Evolutionary conservation across 108 stramenopile species (phyloP).

Genomic region (Cyclotella sp.): DNA sequence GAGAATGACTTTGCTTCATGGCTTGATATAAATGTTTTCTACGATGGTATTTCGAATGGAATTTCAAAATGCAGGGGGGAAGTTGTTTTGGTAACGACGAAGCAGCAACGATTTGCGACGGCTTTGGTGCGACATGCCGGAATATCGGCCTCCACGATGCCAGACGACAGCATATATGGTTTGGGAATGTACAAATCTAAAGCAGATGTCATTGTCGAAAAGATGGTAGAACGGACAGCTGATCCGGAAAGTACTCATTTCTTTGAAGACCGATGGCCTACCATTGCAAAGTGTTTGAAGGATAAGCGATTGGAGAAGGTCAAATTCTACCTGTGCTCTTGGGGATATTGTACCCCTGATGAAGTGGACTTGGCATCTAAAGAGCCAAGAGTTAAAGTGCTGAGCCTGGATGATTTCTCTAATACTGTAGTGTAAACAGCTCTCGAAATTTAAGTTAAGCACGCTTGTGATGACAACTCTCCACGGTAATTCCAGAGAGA

Average conservation of each 20-base stretch:
- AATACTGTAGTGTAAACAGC: slow-evolving; percentile 17
- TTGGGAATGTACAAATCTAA: slow-evolving; percentile 52
- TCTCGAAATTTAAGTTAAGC: not conserved
- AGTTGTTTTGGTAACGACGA: slow-evolving; percentile 44
- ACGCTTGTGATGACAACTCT: not conserved
- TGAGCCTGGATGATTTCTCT: slow-evolving; percentile 40
- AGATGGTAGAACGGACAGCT: slow-evolving; percentile 19
- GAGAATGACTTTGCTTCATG: slow-evolving; percentile 37
- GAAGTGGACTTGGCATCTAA: slow-evolving; percentile 30
- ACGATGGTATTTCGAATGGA: slow-evolving; percentile 31
- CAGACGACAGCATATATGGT: slow-evolving; percentile 46
- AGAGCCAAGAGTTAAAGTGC: slow-evolving; percentile 37
- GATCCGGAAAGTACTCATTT: slow-evolving; percentile 34
- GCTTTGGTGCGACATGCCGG: slow-evolving; percentile 45
- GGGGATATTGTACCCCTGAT: slow-evolving; percentile 47
- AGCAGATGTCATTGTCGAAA: slow-evolving; percentile 46
- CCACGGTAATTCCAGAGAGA: no score
- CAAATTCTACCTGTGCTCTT: slow-evolving; percentile 46
- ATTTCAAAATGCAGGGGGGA: slow-evolving; percentile 40
- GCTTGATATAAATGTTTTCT: slow-evolving; percentile 51
- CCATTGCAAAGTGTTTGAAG: slow-evolving; percentile 40
- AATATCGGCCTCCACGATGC: slow-evolving; percentile 22
- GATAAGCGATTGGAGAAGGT: slow-evolving; percentile 46
- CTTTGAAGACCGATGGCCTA: slow-evolving; percentile 53
- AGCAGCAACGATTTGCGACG: slow-evolving; percentile 52